Percentiles rank a stretch among this genome's conserved stretches.
phyloP scores from a whole-genome alignment of 2,329 filamentous ascomycete genomes.

The Ophiosphaerella herpotricha region DNA sequence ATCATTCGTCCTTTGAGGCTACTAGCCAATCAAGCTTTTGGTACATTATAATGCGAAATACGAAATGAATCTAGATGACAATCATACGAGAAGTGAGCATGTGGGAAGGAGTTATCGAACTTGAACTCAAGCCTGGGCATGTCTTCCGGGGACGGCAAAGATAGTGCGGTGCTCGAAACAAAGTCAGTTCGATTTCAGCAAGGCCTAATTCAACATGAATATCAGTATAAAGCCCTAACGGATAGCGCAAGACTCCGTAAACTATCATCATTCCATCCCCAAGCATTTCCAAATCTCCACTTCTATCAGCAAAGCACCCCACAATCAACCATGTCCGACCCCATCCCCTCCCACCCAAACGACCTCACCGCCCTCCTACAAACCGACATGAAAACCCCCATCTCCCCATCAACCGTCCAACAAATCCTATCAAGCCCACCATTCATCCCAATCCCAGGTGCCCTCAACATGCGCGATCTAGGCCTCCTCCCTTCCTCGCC shows the following conservation, averaged over 20 bases:
- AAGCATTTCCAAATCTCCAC: no score
- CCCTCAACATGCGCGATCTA: slow-evolving; percentile 20
- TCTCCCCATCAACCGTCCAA: background rate
- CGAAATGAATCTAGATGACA: background rate
- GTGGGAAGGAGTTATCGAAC: background rate
- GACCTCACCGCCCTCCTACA: background rate
- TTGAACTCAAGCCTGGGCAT: background rate
- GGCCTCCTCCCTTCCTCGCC: slow-evolving; percentile 1
- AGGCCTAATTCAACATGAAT: no score
- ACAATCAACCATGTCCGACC: background rate
- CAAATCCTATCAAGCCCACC: slow-evolving; percentile 10
- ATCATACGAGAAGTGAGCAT: background rate
- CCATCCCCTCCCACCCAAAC: background rate
- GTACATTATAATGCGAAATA: background rate
- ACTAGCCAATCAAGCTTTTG: background rate
- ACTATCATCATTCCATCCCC: no score
- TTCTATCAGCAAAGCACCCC: background rate
- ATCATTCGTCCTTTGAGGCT: background rate
- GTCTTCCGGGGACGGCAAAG: background rate
- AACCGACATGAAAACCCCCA: background rate
- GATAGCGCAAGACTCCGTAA: no score
- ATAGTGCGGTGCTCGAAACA: no score
- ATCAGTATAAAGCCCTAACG: no score
- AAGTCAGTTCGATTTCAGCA: no score
- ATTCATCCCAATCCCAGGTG: slow-evolving; percentile 15